phyloP scores from a whole-genome alignment of 1,139 yeast genomes.

The Pichia sp. region DNA sequence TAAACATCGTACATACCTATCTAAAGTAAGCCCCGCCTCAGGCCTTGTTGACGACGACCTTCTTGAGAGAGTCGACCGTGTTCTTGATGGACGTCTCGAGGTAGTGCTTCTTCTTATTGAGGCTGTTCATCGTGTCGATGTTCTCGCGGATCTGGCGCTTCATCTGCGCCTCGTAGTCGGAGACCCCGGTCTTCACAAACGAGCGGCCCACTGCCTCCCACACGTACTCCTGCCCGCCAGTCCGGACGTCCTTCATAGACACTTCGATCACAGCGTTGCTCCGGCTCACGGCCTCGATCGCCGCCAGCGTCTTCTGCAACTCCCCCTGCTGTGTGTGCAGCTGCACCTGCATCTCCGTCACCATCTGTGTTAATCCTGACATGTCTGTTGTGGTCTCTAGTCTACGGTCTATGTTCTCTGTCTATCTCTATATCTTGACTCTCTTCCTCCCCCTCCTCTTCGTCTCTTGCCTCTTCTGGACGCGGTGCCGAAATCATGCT shows the following conservation, averaged over 20 bases:
- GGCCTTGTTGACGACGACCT: conserved; percentile 29
- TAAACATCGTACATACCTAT: too few species aligned
- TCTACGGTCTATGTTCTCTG: not conserved
- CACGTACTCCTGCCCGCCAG: conserved; percentile 46
- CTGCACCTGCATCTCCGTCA: conserved; percentile 14
- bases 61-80: conserved; percentile 60
- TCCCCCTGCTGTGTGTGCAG: conserved; percentile 17
- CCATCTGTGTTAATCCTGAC: conserved; percentile 11
- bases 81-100: conserved; percentile 74
- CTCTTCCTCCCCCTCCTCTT: not conserved
- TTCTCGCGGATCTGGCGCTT: conserved; percentile 49
- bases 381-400: not conserved
- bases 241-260: conserved; percentile 52
- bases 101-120: conserved; percentile 66
- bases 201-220: conserved; percentile 89
- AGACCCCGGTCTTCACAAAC: conserved; percentile 45
- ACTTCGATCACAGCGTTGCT: conserved; percentile 54
- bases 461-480: not conserved
- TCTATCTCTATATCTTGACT: not conserved
- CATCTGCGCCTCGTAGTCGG: conserved; percentile 46
- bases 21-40: not conserved
- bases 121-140: conserved; percentile 54
- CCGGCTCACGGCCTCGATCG: conserved; percentile 35
- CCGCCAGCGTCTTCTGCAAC: conserved; percentile 13
- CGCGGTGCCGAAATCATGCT: not conserved